Percentiles rank a stretch among this genome's conserved stretches.
Conservation (phyloP, 768 basidiomycete species). For the Phlebiopsis flavidoalba region DNA sequence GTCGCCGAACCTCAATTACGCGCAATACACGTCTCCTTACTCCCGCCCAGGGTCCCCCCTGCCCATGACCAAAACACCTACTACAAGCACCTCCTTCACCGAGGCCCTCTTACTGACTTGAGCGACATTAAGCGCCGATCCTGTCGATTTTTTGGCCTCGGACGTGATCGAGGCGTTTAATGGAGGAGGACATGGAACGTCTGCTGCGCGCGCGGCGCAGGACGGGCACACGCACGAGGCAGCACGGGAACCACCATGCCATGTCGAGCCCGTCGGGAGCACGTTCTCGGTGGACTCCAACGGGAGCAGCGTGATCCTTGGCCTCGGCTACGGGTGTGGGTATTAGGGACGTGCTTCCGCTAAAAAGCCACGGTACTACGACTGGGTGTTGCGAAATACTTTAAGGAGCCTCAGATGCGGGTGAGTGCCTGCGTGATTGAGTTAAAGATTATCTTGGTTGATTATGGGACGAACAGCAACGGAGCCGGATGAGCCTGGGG, state of each 20-base stretch:
- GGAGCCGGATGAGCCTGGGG: conserved; percentile 93
- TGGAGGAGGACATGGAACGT: conserved; percentile 94
- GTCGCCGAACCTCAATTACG: conserved; percentile 73
- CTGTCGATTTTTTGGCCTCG: conserved; percentile 58
- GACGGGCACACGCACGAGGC: conserved; percentile 22
- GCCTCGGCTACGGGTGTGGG: conserved; percentile 76
- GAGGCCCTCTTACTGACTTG: conserved; percentile 21
- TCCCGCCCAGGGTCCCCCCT: conserved; percentile 47
- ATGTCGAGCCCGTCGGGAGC: conserved; percentile 68
- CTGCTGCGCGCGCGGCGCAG: conserved; percentile 67
- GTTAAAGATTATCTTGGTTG: neutral
- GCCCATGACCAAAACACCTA: conserved; percentile 10
- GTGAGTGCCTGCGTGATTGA: conserved; percentile 35
- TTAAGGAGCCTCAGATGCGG: conserved; percentile 98
- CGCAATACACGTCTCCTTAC: conserved; percentile 76
- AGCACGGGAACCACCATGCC: conserved; percentile 32
- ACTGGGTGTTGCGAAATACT: conserved; percentile 97
- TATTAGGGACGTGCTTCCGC: conserved; percentile 79
- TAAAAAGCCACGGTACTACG: conserved; percentile 91
- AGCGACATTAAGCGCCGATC: conserved; percentile 26
- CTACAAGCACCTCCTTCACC: conserved; percentile 21
- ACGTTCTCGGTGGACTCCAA: conserved; percentile 73
- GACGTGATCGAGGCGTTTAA: conserved; percentile 85
- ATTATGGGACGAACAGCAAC: conserved; percentile 53
- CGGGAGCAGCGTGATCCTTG: conserved; percentile 64